Evolutionary conservation across 2,329 filamentous ascomycete species (phyloP).

Genomic region (Verticillium nubilum): DNA sequence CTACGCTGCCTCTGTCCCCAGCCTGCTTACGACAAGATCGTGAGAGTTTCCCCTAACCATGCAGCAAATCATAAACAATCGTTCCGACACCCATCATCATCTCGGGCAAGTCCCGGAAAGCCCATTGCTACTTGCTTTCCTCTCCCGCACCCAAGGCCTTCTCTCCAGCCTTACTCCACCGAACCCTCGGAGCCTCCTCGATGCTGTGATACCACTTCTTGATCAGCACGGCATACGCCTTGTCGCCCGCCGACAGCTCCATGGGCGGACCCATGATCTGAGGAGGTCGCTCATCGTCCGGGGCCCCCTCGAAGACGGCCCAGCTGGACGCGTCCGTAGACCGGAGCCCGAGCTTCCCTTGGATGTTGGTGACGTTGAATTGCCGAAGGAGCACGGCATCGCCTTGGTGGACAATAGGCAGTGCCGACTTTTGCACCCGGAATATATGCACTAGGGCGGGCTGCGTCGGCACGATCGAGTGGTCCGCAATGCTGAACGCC

Average conservation of each 20-base stretch:
- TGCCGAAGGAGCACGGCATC: conserved; percentile 54
- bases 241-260: conserved; percentile 47
- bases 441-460: conserved; percentile 53
- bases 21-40: neutral
- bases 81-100: neutral
- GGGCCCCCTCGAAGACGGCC: conserved; percentile 50
- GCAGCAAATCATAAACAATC: neutral
- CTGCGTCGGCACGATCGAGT: conserved; percentile 41
- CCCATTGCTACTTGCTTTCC: neutral
- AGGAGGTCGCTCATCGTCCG: conserved; percentile 29
- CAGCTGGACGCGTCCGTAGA: conserved; percentile 53
- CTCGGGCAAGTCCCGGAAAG: neutral
- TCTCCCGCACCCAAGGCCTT: conserved; percentile 13
- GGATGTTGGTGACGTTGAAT: conserved; percentile 49
- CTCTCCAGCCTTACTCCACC: conserved; percentile 42
- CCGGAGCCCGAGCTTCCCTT: conserved; percentile 48
- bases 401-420: conserved; percentile 50
- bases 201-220: conserved; percentile 43
- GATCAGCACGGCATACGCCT: conserved; percentile 41
- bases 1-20: neutral
- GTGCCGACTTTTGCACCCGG: conserved; percentile 49
- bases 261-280: conserved; percentile 57
- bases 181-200: conserved; percentile 38
- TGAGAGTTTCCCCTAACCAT: neutral
- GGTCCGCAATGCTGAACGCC: conserved; percentile 52